Evolutionary conservation across 306 rosid genomes (phyloP).

Genomic region (Glycine tomentella): DNA sequence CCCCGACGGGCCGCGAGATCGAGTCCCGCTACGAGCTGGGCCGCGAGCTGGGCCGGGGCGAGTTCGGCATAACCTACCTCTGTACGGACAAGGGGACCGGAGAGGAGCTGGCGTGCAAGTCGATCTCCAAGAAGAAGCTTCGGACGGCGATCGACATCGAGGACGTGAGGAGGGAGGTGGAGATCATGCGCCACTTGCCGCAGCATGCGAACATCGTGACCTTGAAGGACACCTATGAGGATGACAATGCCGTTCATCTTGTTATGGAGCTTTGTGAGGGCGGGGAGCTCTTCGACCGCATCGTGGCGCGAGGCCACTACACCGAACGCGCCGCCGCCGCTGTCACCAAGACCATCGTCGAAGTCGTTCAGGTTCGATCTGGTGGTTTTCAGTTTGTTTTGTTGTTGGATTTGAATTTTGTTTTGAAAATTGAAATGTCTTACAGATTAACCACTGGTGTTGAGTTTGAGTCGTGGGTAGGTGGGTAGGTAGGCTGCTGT

Average conservation of each 20-base stretch:
- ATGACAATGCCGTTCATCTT: slow-evolving; percentile 85
- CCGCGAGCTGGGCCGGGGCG: slow-evolving; percentile 92
- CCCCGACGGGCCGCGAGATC: slow-evolving; percentile 83
- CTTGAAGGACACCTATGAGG: slow-evolving; percentile 87
- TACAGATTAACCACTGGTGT: no score
- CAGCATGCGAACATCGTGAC: slow-evolving; percentile 73
- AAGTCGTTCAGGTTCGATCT: slow-evolving; percentile 86
- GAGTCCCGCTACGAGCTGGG: slow-evolving; percentile 73
- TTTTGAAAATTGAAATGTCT: no score
- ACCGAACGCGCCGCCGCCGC: slow-evolving; percentile 95
- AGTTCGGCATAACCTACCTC: slow-evolving; percentile 87
- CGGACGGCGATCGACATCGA: slow-evolving; percentile 80
- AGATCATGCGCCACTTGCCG: slow-evolving; percentile 85
- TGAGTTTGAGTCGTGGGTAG: no score
- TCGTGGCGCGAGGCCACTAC: slow-evolving; percentile 92
- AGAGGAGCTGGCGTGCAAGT: slow-evolving; percentile 76
- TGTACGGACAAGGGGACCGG: slow-evolving; percentile 71
- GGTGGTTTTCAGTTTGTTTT: no score
- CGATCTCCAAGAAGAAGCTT: slow-evolving; percentile 92
- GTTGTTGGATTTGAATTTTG: no score
- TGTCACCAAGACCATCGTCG: slow-evolving; percentile 84
- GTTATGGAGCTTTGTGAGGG: slow-evolving; percentile 99
- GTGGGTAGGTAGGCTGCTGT: no score
- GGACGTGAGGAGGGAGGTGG: slow-evolving; percentile 93
- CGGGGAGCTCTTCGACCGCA: slow-evolving; percentile 92